Evolutionary conservation across 1,284 basidiomycete species (phyloP), one percentile per base, ranked within the genome.

Genomic region (Pseudomicrostroma phylloplanum): DNA sequence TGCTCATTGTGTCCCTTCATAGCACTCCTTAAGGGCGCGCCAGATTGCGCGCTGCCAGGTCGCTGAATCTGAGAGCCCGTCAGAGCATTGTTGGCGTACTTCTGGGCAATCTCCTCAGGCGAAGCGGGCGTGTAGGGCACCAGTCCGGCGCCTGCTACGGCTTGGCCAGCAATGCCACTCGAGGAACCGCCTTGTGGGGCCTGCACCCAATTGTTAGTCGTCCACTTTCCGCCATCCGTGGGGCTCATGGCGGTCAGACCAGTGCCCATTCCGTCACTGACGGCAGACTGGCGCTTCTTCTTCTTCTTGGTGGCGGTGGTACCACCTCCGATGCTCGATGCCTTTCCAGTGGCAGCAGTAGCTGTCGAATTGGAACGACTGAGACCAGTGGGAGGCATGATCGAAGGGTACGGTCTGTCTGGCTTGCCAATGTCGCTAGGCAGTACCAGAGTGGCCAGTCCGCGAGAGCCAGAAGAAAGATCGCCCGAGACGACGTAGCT

Each of bases 141-240:
- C 6, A 71, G 67, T 30, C 68, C 72, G 1, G 69, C 70, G 64
- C 70, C 67, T n/a, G 71, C 68, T 1, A 72, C 74, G 17, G 65
- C 68, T 54, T 73, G 51, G 26, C 21, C 51, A 3, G 51, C 51
- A 6, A 54, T 15, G 21, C 51, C 51, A 9, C 9, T 36, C 30
- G 30, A 36, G 17, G 17, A 23, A 15, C 51, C 51, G 13, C 51
- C 51, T 8, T 25, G 17, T 2, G 51, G 51, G 12, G 43, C 4
- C 21, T 21, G 51, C 51, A 67, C 58, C 66, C 66, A 67, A 39
- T 19, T 58, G 55, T 51, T 59, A 1, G 66, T 67, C 23, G 58
- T 55, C 53, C 42, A 65, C 51, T 67, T 67, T 39, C 59, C 59
- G 13, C 40, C 9, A 42, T 64, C 63, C 12, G 26, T 48, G 19